phyloP scores from a whole-genome alignment of 2,329 filamentous ascomycete species.

The Colletotrichum truncatum region DNA sequence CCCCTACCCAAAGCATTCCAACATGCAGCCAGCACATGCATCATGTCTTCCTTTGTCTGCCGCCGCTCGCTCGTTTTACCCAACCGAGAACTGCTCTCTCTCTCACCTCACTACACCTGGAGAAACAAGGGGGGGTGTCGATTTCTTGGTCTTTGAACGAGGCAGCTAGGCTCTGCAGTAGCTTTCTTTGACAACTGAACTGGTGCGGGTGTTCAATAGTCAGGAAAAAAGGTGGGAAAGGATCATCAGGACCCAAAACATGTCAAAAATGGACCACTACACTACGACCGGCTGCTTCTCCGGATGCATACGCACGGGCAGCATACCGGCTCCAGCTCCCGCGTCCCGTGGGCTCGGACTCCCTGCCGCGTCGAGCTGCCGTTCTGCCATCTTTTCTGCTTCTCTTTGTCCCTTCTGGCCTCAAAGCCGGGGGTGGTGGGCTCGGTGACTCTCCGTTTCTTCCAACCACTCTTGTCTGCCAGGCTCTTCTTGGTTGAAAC shows the following conservation, averaged over 20 bases:
- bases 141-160: background rate
- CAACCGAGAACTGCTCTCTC: background rate
- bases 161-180: no score
- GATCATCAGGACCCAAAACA: conserved; percentile 5
- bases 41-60: background rate
- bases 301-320: conserved; percentile 21
- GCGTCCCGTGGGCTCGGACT: conserved; percentile 24
- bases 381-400: background rate
- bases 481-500: background rate
- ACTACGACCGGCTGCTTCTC: conserved; percentile 24
- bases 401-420: no score
- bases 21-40: background rate
- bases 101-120: background rate
- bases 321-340: conserved; percentile 22
- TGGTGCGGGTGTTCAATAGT: no score
- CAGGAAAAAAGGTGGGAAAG: background rate
- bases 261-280: background rate
- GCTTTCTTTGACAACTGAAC: no score
- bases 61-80: background rate
- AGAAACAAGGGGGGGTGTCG: background rate
- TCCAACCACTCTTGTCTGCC: no score
- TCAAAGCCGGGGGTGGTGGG: no score
- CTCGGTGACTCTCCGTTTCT: conserved; percentile 3
- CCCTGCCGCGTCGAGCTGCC: background rate
- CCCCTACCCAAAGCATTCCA: background rate